Evolutionary conservation across 352 stramenopile genomes (phyloP).

Genomic region (Pythium periplocum): DNA sequence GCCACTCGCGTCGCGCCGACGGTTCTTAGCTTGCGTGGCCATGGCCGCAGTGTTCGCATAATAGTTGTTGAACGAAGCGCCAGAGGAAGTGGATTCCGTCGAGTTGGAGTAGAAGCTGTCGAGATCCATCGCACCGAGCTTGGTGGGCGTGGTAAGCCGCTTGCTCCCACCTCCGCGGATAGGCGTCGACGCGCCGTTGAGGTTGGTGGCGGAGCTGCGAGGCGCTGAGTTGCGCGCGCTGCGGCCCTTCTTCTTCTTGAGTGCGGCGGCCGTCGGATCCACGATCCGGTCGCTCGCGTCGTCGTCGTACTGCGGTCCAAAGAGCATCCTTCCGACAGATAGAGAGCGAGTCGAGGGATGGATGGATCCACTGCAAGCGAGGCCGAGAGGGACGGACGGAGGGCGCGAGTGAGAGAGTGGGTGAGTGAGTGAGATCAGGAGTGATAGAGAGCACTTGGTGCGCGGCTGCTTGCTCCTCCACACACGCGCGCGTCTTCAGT

Average conservation of each 20-base stretch:
- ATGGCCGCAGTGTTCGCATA: constrained; percentile 17
- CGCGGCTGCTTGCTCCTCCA: too few species aligned
- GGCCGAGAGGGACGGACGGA: neutral
- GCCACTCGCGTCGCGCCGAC: constrained; percentile 11
- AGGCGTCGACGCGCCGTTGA: constrained; percentile 1
- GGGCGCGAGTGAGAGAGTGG: too few species aligned
- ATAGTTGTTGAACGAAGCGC: constrained; percentile 19
- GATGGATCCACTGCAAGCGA: neutral
- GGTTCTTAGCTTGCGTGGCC: constrained; percentile 14
- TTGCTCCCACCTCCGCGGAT: too few species aligned
- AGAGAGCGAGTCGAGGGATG: constrained; percentile 1
- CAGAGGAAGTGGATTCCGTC: constrained; percentile 17
- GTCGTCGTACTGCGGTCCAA: constrained; percentile 38
- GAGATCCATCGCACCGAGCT: neutral
- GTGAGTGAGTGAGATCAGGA: too few species aligned
- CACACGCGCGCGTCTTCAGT: too few species aligned
- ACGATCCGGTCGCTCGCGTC: constrained; percentile 27
- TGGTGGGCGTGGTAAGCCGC: too few species aligned
- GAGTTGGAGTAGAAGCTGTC: constrained; percentile 26
- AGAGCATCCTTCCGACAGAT: constrained; percentile 20
- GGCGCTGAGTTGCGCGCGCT: constrained; percentile 5
- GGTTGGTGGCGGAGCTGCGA: constrained; percentile 1
- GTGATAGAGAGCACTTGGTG: too few species aligned
- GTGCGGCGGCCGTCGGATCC: constrained; percentile 11
- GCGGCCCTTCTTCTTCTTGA: constrained; percentile 23